A percentile compares a stretch with the other conserved stretches of the same genome.
Conservation (phyloP, 495 filamentous ascomycete species). For the Xylaria sp. region DNA sequence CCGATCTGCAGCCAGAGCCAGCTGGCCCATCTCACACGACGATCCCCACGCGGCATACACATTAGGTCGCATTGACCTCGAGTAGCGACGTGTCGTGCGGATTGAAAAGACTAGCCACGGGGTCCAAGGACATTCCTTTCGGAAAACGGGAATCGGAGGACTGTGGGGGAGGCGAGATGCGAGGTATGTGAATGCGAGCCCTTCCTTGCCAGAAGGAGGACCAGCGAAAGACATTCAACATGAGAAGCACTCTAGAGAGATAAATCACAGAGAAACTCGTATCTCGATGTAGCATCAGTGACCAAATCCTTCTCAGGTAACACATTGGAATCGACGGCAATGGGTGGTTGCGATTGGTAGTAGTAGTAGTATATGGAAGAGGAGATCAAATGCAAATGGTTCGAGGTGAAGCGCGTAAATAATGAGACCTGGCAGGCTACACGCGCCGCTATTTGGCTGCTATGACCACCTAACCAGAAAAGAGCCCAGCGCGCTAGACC, state of each 20-base stretch:
- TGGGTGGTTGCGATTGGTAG: constrained; percentile 1
- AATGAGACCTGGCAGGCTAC: not conserved
- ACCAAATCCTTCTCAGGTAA: constrained; percentile 32
- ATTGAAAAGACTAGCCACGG: constrained; percentile 37
- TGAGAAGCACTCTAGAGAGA: constrained; percentile 24
- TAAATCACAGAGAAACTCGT: constrained; percentile 27
- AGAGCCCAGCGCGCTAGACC: not conserved
- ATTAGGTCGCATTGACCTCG: constrained; percentile 32
- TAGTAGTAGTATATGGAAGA: not conserved
- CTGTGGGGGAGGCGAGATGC: constrained; percentile 73
- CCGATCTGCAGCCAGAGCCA: constrained; percentile 39
- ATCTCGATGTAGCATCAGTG: constrained; percentile 35
- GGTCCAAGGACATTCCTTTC: constrained; percentile 64
- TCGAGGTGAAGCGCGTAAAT: constrained; percentile 12
- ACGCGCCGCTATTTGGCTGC: constrained; percentile 17
- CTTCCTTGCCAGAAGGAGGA: constrained; percentile 32
- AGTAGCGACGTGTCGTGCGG: constrained; percentile 41
- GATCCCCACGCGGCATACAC: constrained; percentile 40
- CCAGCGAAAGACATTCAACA: constrained; percentile 46
- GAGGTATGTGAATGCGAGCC: constrained; percentile 44
- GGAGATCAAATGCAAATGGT: not conserved
- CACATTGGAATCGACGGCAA: constrained; percentile 26
- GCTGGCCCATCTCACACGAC: constrained; percentile 39
- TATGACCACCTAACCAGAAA: constrained; percentile 22
- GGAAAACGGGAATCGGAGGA: constrained; percentile 70